phyloP scores from a whole-genome alignment of 2,329 filamentous ascomycete genomes.

The Ophiocordyceps camponoti-saundersi region DNA sequence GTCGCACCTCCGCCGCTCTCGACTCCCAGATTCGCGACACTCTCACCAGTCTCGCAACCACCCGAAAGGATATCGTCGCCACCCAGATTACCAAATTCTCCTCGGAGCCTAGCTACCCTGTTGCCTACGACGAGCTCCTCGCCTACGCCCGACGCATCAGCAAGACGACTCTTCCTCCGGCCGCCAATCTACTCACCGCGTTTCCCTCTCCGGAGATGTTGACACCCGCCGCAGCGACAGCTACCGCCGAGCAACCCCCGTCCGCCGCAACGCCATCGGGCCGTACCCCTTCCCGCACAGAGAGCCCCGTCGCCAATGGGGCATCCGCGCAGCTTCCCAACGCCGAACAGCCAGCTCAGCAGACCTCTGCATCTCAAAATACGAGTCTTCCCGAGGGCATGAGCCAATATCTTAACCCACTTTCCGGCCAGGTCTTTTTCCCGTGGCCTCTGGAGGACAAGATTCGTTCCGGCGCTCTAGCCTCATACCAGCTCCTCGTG shows the following conservation, averaged over 20 bases:
- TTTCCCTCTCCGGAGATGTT: constrained; percentile 10
- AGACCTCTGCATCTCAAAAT: constrained; percentile 13
- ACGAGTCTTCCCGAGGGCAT: constrained; percentile 31
- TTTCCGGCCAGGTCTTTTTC: constrained; percentile 43
- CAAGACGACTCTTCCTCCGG: constrained; percentile 60
- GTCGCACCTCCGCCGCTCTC: constrained; percentile 43
- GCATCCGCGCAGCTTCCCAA: constrained; percentile 11
- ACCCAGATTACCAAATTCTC: constrained; percentile 42
- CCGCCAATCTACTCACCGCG: constrained; percentile 23
- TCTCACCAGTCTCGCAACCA: constrained; percentile 49
- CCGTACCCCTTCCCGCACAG: constrained; percentile 15
- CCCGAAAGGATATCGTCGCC: constrained; percentile 54
- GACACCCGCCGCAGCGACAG: constrained; percentile 8
- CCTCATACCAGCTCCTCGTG: constrained; percentile 41
- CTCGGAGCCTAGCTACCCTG: constrained; percentile 29
- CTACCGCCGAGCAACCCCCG: constrained; percentile 2
- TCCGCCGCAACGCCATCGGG: constrained; percentile 14
- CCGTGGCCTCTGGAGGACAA: constrained; percentile 62
- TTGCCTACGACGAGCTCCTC: constrained; percentile 59
- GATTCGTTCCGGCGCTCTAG: constrained; percentile 52
- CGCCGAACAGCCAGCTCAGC: constrained; percentile 15
- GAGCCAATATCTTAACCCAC: constrained; percentile 34
- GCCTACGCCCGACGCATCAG: constrained; percentile 65
- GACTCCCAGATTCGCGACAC: constrained; percentile 59
- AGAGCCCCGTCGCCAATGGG: constrained; percentile 18